phyloP scores from a whole-genome alignment of 768 basidiomycete species.

The Lentinula sp. region DNA sequence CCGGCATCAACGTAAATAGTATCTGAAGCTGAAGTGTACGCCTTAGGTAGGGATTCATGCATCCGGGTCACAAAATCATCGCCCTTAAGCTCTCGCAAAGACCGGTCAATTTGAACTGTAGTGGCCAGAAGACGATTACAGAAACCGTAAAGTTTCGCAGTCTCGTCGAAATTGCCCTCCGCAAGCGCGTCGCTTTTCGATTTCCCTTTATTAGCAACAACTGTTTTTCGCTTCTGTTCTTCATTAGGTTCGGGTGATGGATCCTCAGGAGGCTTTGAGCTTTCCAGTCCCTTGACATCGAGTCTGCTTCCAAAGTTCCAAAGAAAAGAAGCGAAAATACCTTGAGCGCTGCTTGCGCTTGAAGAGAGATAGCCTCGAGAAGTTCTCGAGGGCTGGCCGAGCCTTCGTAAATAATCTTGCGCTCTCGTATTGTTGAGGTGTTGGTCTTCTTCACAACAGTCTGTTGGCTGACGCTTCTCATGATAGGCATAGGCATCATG shows the following conservation, averaged over 20 bases:
- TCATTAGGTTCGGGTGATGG: conserved; percentile 71
- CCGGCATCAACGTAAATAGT: conserved; percentile 43
- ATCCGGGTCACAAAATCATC: conserved; percentile 78
- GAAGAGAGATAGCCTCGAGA: conserved; percentile 86
- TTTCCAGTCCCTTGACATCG: conserved; percentile 63
- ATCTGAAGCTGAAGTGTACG: conserved; percentile 40
- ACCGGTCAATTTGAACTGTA: conserved; percentile 80
- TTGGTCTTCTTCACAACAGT: conserved; percentile 52
- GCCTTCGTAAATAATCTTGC: conserved; percentile 85
- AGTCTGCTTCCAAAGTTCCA: neutral
- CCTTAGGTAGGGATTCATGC: conserved; percentile 69
- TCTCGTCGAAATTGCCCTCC: conserved; percentile 57
- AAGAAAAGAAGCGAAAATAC: neutral
- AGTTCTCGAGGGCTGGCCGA: conserved; percentile 87
- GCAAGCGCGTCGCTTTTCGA: conserved; percentile 43
- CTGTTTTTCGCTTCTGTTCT: conserved; percentile 84
- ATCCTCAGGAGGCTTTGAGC: conserved; percentile 43
- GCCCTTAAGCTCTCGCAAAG: conserved; percentile 86
- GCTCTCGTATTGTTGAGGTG: conserved; percentile 53
- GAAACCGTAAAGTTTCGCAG: conserved; percentile 70
- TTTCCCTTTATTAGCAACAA: conserved; percentile 57
- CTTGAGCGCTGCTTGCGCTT: conserved; percentile 79
- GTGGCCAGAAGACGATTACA: conserved; percentile 83
- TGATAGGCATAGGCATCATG: conserved; percentile 97
- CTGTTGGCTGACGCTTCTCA: conserved; percentile 73